Conservation (phyloP, 164 flowering plant species). For the Aristolochia fimbriata region DNA sequence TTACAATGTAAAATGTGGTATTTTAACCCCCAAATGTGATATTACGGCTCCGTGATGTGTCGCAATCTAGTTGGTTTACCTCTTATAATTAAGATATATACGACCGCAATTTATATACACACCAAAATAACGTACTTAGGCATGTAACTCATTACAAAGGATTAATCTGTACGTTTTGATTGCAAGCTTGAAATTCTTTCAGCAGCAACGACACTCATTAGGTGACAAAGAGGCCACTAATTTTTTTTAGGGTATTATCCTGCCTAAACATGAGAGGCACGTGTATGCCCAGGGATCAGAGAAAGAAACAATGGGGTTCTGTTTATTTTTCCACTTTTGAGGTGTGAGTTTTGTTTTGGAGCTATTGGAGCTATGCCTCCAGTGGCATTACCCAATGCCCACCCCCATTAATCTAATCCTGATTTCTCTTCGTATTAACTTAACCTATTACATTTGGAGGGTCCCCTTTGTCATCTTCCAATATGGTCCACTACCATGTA, state of each 20-base stretch:
- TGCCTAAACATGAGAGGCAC: neutral
- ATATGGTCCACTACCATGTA: neutral
- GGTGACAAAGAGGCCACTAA: neutral
- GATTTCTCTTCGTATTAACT: neutral
- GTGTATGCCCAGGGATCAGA: neutral
- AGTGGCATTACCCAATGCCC: conserved; percentile 11
- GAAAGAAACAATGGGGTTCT: conserved; percentile 9
- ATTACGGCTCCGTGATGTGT: too few relatives aligned
- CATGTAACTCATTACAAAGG: too few relatives aligned
- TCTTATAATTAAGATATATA: too few relatives aligned
- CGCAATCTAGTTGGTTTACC: too few relatives aligned
- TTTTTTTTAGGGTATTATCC: neutral
- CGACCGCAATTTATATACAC: too few relatives aligned
- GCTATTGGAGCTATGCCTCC: conserved; percentile 22
- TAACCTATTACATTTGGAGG: neutral
- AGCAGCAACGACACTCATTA: neutral
- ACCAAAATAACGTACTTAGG: too few relatives aligned
- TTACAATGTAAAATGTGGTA: too few relatives aligned
- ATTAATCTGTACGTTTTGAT: too few relatives aligned
- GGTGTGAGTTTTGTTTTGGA: conserved; percentile 28
- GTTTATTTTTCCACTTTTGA: conserved; percentile 25
- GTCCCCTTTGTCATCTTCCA: neutral
- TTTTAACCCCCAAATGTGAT: too few relatives aligned
- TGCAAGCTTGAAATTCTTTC: neutral
- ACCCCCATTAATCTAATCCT: neutral